These are phyloP conservation scores for Plasmodium yoelii DNA, from an alignment of 169 alveolate species.

Conservation along the genomic window DNA sequence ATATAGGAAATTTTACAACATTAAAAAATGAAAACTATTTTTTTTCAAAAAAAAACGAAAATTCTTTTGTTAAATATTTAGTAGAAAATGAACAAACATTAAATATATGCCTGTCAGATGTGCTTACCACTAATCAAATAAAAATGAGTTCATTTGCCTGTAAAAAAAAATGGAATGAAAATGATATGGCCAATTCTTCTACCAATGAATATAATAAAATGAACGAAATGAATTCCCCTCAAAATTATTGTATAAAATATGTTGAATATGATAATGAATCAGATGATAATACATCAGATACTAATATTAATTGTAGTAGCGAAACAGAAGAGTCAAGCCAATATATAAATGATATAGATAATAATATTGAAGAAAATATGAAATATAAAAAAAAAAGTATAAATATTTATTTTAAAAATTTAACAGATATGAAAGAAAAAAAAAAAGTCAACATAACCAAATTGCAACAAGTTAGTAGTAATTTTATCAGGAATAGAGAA, in stretches of 20 bases:
- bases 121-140: neutral
- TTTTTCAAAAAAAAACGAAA: slow-evolving; percentile 28
- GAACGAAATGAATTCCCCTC: no score
- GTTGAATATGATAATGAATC: no score
- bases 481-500: neutral
- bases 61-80: slow-evolving; percentile 22
- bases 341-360: neutral
- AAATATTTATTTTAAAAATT: slow-evolving; percentile 33
- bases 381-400: slow-evolving; percentile 23
- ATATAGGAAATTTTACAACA: slow-evolving; percentile 21
- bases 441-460: slow-evolving; percentile 32
- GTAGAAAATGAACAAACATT: slow-evolving; percentile 19
- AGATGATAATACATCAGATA: neutral
- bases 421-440: slow-evolving; percentile 4
- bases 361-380: neutral
- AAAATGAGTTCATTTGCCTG: neutral
- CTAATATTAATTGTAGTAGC: slow-evolving; percentile 4
- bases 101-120: slow-evolving; percentile 20
- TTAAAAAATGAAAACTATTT: slow-evolving; percentile 54
- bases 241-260: no score
- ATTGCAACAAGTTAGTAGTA: slow-evolving; percentile 18
- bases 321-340: neutral
- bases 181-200: neutral
- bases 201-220: no score
- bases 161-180: neutral